These are phyloP conservation scores for Aspergillus luchuensis DNA, from an alignment of 2,329 filamentous ascomycete species.

Conservation along the genomic window DNA sequence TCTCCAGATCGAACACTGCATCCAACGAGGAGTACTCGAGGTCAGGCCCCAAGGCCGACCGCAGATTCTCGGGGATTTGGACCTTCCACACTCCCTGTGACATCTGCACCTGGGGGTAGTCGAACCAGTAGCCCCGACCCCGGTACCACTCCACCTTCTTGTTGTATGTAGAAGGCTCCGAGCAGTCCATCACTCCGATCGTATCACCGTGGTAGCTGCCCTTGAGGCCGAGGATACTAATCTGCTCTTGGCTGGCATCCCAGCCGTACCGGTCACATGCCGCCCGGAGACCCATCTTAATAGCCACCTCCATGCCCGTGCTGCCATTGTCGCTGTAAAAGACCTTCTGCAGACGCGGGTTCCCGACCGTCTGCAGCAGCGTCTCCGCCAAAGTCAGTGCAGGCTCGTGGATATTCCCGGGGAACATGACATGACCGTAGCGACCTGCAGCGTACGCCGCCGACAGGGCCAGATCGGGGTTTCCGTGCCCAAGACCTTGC, in stretches of 20 bases:
- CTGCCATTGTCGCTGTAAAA: constrained; percentile 86
- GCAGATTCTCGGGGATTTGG: constrained; percentile 55
- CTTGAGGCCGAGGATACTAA: constrained; percentile 72
- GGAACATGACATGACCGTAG: constrained; percentile 89
- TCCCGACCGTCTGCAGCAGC: constrained; percentile 62
- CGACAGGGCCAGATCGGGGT: constrained; percentile 68
- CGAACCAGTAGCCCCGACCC: constrained; percentile 77
- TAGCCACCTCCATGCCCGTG: constrained; percentile 78
- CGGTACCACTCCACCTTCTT: constrained; percentile 85
- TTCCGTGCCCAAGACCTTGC: constrained; percentile 80
- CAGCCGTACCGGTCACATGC: constrained; percentile 67
- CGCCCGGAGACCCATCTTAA: constrained; percentile 81
- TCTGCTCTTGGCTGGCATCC: constrained; percentile 56
- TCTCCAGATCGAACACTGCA: constrained; percentile 62
- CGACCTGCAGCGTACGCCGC: constrained; percentile 79
- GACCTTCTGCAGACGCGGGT: constrained; percentile 67
- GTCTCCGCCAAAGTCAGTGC: constrained; percentile 69
- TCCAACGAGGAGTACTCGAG: constrained; percentile 52
- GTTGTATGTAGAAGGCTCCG: constrained; percentile 76
- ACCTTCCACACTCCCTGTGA: constrained; percentile 67
- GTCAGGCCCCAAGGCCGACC: constrained; percentile 48
- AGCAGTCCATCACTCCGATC: constrained; percentile 83
- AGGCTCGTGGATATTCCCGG: constrained; percentile 75
- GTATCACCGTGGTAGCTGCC: constrained; percentile 87
- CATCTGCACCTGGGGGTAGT: constrained; percentile 73